These are phyloP conservation scores for Pichia exigua DNA, from an alignment of 805 yeast species.

Conservation along the genomic window DNA sequence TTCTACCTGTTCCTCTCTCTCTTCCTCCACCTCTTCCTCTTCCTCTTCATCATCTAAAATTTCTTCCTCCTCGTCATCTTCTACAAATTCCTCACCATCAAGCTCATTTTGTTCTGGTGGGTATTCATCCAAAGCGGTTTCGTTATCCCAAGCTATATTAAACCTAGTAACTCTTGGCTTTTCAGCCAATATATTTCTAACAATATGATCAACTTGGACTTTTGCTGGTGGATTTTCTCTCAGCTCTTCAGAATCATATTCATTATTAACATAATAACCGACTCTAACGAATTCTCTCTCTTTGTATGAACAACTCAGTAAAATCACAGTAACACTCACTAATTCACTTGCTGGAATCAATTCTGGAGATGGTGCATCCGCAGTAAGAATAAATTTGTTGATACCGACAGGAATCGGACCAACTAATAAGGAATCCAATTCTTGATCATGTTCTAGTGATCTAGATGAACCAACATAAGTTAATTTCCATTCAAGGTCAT, in stretches of 20 bases:
- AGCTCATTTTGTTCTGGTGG: slow-evolving; percentile 75
- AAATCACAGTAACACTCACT: slow-evolving; percentile 89
- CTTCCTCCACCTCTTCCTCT: slow-evolving; percentile 32
- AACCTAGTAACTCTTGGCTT: slow-evolving; percentile 96
- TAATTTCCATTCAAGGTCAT: slow-evolving; percentile 94
- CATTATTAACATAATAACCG: slow-evolving; percentile 96
- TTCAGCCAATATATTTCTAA: slow-evolving; percentile 89
- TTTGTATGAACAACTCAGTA: slow-evolving; percentile 86
- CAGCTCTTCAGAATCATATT: slow-evolving; percentile 87
- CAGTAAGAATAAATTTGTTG: slow-evolving; percentile 84
- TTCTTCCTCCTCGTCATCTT: slow-evolving; percentile 36
- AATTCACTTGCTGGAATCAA: slow-evolving; percentile 92
- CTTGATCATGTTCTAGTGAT: slow-evolving; percentile 94
- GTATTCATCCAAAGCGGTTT: slow-evolving; percentile 49
- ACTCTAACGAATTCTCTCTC: slow-evolving; percentile 94
- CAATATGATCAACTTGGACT: slow-evolving; percentile 90
- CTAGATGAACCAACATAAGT: slow-evolving; percentile 96
- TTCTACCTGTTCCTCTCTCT: no score
- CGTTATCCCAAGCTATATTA: slow-evolving; percentile 93
- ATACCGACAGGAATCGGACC: slow-evolving; percentile 99
- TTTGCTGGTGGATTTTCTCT: slow-evolving; percentile 90
- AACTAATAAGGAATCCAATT: slow-evolving; percentile 88
- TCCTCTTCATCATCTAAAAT: slow-evolving; percentile 34
- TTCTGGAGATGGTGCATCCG: slow-evolving; percentile 96
- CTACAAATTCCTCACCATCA: slow-evolving; percentile 53